These are phyloP conservation scores for Neonectria magnoliae DNA, from an alignment of 2,329 filamentous ascomycete species.

Conservation along the genomic window DNA sequence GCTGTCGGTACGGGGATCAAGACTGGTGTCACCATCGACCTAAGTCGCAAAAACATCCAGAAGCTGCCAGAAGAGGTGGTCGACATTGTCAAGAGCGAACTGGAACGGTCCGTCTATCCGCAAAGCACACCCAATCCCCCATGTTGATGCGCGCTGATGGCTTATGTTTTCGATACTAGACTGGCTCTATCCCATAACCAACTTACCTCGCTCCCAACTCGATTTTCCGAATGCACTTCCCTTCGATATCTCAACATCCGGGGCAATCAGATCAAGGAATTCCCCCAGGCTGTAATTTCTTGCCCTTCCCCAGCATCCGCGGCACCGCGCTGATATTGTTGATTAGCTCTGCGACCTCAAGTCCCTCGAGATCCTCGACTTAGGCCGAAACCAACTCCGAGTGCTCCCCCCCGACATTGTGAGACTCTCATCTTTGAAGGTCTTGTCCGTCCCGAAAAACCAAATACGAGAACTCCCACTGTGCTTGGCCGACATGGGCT, in stretches of 20 bases:
- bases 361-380: slow-evolving; percentile 90
- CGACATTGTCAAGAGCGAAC: slow-evolving; percentile 77
- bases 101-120: slow-evolving; percentile 68
- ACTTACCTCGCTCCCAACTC: slow-evolving; percentile 72
- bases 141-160: neutral
- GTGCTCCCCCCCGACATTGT: slow-evolving; percentile 81
- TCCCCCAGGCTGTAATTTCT: slow-evolving; percentile 63
- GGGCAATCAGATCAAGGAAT: slow-evolving; percentile 76
- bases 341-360: slow-evolving; percentile 83
- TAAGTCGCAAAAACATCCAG: slow-evolving; percentile 79
- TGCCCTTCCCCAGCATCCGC: slow-evolving; percentile 20
- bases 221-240: slow-evolving; percentile 80
- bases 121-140: slow-evolving; percentile 3
- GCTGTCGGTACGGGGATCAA: slow-evolving; percentile 69
- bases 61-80: slow-evolving; percentile 78
- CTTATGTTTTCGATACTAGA: slow-evolving; percentile 54
- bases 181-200: slow-evolving; percentile 85
- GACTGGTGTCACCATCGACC: slow-evolving; percentile 79
- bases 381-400: slow-evolving; percentile 87
- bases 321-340: slow-evolving; percentile 37
- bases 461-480: slow-evolving; percentile 84
- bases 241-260: slow-evolving; percentile 83
- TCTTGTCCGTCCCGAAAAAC: slow-evolving; percentile 88
- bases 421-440: slow-evolving; percentile 85
- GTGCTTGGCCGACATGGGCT: slow-evolving; percentile 88